Percentiles rank a stretch among this genome's conserved stretches.
Conservation (phyloP, 768 basidiomycete species). For the Pleurotus pulmonarius region DNA sequence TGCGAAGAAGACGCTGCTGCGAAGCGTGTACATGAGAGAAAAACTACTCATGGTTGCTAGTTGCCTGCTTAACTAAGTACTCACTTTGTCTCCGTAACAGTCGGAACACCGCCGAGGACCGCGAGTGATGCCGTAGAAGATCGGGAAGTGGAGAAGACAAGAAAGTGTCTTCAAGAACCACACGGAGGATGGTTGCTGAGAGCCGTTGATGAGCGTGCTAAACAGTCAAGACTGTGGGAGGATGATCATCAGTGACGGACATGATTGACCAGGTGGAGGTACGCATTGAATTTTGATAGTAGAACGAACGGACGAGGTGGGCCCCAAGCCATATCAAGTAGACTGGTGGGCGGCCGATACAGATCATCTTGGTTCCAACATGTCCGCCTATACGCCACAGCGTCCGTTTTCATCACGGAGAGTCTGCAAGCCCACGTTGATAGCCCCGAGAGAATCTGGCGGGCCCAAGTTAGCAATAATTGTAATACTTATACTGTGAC, state of each 20-base stretch:
- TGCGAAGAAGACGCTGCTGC: background rate
- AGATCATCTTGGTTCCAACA: too few species aligned
- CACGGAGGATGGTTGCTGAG: background rate
- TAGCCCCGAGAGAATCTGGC: too few species aligned
- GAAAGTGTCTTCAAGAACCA: background rate
- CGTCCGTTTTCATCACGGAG: too few species aligned
- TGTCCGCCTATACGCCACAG: too few species aligned
- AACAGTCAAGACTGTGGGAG: background rate
- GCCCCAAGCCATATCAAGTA: too few species aligned
- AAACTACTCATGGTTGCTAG: background rate
- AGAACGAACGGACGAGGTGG: too few species aligned
- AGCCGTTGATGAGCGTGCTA: background rate
- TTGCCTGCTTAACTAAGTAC: background rate
- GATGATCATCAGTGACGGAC: background rate
- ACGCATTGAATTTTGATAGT: background rate
- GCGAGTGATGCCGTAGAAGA: background rate
- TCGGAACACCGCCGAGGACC: slow-evolving; percentile 4
- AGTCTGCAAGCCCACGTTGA: too few species aligned
- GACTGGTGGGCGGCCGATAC: too few species aligned
- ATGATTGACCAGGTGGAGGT: background rate
- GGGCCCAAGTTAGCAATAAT: too few species aligned
- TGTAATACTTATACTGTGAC: too few species aligned
- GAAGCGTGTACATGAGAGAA: background rate
- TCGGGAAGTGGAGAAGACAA: background rate
- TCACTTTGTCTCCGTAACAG: background rate